Evolutionary conservation across 2,329 filamentous ascomycete genomes (phyloP).

Genomic region (Pseudocercospora musae): DNA sequence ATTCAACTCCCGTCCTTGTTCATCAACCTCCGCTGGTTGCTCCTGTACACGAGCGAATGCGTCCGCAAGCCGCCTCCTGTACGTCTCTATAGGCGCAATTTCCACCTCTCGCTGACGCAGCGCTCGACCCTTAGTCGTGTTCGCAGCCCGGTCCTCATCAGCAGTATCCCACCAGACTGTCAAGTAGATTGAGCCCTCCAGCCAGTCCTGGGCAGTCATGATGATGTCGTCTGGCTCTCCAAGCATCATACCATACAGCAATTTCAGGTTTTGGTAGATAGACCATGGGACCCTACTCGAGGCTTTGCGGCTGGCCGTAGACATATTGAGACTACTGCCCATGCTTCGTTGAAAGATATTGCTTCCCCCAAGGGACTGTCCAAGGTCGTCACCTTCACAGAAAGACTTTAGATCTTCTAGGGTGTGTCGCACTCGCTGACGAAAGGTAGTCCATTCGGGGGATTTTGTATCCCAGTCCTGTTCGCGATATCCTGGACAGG

Average conservation of each 20-base stretch:
- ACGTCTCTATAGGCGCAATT: constrained; percentile 60
- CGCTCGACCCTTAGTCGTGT: constrained; percentile 45
- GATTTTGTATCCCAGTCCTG: constrained; percentile 80
- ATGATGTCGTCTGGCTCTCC: constrained; percentile 74
- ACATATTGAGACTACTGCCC: constrained; percentile 55
- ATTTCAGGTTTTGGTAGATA: constrained; percentile 79
- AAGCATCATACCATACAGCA: constrained; percentile 75
- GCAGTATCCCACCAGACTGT: constrained; percentile 90
- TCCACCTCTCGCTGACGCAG: constrained; percentile 42
- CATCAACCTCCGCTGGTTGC: constrained; percentile 47
- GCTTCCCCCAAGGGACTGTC: constrained; percentile 39
- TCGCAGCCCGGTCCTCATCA: constrained; percentile 50
- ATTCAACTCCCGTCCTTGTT: neutral
- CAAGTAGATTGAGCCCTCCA: constrained; percentile 79
- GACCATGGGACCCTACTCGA: constrained; percentile 86
- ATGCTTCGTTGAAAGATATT: constrained; percentile 28
- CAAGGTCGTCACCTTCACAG: constrained; percentile 65
- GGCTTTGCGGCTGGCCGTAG: constrained; percentile 66
- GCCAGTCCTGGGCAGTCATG: constrained; percentile 80
- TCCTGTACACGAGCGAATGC: constrained; percentile 65
- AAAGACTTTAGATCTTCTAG: constrained; percentile 70
- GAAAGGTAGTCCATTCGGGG: constrained; percentile 79
- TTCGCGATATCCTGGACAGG: constrained; percentile 64
- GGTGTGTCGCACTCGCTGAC: constrained; percentile 61
- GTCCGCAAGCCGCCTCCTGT: constrained; percentile 68